Conservation (phyloP, 164 flowering plant species). For the Berberis vulgaris region DNA sequence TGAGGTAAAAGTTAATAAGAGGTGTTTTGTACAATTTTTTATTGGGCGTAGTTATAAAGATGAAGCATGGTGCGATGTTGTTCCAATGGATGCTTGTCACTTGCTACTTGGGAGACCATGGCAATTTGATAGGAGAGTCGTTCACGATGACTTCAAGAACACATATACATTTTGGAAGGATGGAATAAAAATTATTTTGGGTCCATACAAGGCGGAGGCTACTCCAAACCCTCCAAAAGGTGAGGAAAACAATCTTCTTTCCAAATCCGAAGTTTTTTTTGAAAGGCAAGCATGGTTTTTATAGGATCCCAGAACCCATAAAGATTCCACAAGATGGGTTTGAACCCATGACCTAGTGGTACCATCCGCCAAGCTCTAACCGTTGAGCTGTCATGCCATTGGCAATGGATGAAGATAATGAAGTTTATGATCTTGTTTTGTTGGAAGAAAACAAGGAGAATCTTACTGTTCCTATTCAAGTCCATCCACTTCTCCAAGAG, state of each 20-base stretch:
- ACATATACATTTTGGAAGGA: not conserved
- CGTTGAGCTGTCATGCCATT: not conserved
- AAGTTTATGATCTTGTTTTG: not conserved
- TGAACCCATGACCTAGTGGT: too few relatives aligned
- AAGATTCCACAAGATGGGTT: too few relatives aligned
- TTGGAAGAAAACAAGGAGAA: not conserved
- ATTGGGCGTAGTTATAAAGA: conserved; percentile 3
- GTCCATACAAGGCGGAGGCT: not conserved
- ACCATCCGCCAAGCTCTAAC: too few relatives aligned
- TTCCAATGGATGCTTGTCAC: conserved; percentile 3
- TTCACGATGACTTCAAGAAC: conserved; percentile 1
- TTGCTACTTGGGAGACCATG: not conserved
- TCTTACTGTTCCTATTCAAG: not conserved
- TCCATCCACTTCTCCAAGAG: not conserved
- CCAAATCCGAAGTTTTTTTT: not conserved
- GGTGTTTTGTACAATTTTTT: conserved; percentile 2
- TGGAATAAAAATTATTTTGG: not conserved
- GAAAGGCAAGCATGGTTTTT: too few relatives aligned
- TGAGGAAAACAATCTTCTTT: not conserved
- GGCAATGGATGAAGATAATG: not conserved
- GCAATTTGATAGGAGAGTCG: not conserved
- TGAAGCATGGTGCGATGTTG: conserved; percentile 1
- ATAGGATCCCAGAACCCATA: too few relatives aligned
- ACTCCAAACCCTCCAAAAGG: not conserved
- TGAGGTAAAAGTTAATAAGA: not conserved